Conservation (phyloP, 768 basidiomycete genomes). For the Tulasnella sp. region DNA sequence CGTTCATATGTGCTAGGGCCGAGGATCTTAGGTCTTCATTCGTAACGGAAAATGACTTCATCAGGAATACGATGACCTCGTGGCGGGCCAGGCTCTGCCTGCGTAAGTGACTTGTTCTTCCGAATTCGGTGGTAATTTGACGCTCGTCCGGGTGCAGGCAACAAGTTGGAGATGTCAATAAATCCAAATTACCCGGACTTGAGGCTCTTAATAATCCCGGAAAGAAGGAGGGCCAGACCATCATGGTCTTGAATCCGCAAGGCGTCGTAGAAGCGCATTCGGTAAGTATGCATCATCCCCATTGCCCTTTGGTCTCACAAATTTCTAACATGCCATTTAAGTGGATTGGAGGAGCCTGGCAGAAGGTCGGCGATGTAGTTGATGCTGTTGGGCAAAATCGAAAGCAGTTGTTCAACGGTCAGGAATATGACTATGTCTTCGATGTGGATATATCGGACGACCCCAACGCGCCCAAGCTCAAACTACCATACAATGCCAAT, state of each 20-base stretch:
- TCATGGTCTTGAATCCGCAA: conserved; percentile 66
- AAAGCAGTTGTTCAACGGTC: conserved; percentile 83
- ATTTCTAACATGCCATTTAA: not conserved
- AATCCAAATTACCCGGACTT: conserved; percentile 73
- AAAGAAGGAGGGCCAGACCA: conserved; percentile 86
- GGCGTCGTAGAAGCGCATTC: conserved; percentile 82
- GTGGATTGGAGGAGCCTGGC: conserved; percentile 42
- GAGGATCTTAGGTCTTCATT: too few relatives aligned
- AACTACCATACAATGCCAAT: conserved; percentile 82
- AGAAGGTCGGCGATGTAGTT: conserved; percentile 90
- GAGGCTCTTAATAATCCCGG: conserved; percentile 78
- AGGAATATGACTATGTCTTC: conserved; percentile 98
- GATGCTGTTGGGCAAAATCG: conserved; percentile 85
- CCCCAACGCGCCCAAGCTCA: conserved; percentile 77
- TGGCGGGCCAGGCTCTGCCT: conserved; percentile 68
- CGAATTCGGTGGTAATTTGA: not conserved
- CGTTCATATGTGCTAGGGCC: too few relatives aligned
- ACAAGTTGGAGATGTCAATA: conserved; percentile 86
- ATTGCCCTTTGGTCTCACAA: not conserved
- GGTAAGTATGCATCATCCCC: conserved; percentile 31
- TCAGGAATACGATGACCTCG: conserved; percentile 46
- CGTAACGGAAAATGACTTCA: not conserved
- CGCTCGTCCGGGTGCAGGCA: conserved; percentile 30
- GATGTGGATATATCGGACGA: conserved; percentile 95
- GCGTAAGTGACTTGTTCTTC: conserved; percentile 27